Evolutionary conservation across 225 moss, liverwort and hornwort species (phyloP), one percentile per base, ranked within the genome.

Genomic region (Straminergon stramineum): DNA sequence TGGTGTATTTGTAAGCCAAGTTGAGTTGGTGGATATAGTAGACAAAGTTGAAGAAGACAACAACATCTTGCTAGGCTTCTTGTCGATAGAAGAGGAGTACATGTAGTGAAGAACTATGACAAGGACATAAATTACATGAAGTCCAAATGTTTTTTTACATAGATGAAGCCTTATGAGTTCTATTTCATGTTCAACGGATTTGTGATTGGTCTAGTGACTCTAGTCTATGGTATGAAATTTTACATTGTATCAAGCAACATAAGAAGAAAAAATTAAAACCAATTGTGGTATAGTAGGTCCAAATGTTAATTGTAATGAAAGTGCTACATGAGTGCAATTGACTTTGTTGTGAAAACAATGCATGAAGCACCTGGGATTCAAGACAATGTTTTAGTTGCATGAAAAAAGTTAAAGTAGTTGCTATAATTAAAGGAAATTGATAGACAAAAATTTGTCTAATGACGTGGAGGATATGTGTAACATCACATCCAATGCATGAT

Each of bases 301-400:
- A 37, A 37, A 11, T 68, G 20, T 22, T 2, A n/a, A 1, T n/a
- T n/a, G 0, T n/a, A 0, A 69, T n/a, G 22, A n/a, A n/a, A 69
- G 5, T 0, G 0, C 3, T 1, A 0, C n/a, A n/a, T 7, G 6
- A 13, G 13, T 13, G 22, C 11, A 20, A 69, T 69, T 1, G 11
- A 22, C 7, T n/a, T 22, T n/a, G 37, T 6, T 21, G 2, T 21
- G 7, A 21, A 37, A 68, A 37, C 21, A 21, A 68, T 11, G 6
- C 1, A 6, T 37, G 2, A 68, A 68, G 37, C 37, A 67, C 35
- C 6, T 19, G 10, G 22, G 12, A 68, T 68, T 68, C 17, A 35
- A 37, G 21, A 37, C 21, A 37, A 68, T 37, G 68, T 68, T n/a
- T n/a, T 2, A 4, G 0, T 4, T 68, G 22, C 0, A 0, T 68